A percentile compares a stretch with the other conserved stretches of the same genome.
Evolutionary conservation across 73 alveolate species (phyloP).

Genomic region (Breviolum minutum): DNA sequence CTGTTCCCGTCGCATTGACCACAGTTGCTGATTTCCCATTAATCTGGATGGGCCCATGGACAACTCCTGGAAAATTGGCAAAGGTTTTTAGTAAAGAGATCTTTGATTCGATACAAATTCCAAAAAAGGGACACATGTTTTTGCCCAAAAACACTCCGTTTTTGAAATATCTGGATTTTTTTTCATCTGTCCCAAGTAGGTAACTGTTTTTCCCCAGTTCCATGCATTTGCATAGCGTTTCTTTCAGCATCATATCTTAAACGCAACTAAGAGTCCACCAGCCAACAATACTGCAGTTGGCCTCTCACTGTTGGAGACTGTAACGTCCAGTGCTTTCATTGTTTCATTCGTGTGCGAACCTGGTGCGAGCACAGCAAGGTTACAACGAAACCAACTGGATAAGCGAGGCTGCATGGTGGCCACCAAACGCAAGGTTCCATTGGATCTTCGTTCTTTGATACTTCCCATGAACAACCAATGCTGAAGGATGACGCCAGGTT

Average conservation of each 20-base stretch:
- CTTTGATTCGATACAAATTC: no score
- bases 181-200: no score
- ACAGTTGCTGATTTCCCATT: conserved; percentile 13
- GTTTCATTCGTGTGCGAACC: not conserved
- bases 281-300: conserved; percentile 13
- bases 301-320: conserved; percentile 11
- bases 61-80: not conserved
- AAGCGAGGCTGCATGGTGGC: conserved; percentile 17
- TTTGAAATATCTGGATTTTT: no score
- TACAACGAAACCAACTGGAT: conserved; percentile 40
- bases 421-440: conserved; percentile 8
- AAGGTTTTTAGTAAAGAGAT: no score
- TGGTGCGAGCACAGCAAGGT: not conserved
- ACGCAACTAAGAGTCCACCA: not conserved
- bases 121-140: no score
- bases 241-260: no score
- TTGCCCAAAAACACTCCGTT: no score
- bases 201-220: no score
- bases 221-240: no score
- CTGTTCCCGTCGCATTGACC: conserved; percentile 16
- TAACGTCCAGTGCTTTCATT: conserved; percentile 4
- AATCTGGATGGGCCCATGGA: conserved; percentile 13
- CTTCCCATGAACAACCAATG: conserved; percentile 46
- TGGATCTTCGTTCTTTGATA: conserved; percentile 3
- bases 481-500: not conserved